These are phyloP conservation scores for Anacardium occidentale DNA, from an alignment of 345 rosid species.

Conservation along the genomic window DNA sequence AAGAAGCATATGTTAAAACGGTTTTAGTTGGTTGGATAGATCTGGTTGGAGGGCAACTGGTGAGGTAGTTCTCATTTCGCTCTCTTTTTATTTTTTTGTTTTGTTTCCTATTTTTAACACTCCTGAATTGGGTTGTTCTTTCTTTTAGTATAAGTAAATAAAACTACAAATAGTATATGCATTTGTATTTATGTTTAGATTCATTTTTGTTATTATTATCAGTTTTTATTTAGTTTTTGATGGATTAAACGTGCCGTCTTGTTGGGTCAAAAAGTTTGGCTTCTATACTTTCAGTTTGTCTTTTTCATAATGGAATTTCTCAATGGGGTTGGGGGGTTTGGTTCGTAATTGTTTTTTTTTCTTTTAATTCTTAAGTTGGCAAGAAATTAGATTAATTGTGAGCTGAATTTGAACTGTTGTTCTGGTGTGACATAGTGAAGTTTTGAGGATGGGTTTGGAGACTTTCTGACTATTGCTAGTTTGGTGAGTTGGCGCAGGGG, in stretches of 20 bases:
- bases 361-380: not conserved
- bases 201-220: not conserved
- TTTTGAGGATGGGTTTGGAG: not conserved
- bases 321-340: too few species aligned
- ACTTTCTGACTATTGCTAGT: not conserved
- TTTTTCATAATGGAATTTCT: too few species aligned
- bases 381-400: not conserved
- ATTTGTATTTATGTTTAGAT: not conserved
- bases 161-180: not conserved
- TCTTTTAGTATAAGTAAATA: too few species aligned
- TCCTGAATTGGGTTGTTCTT: too few species aligned
- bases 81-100: not conserved
- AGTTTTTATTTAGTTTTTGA: not conserved
- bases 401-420: not conserved
- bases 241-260: not conserved
- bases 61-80: conserved; percentile 2
- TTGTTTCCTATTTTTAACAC: too few species aligned
- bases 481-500: not conserved
- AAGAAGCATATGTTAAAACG: not conserved
- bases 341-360: not conserved
- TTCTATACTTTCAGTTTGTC: not conserved
- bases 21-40: conserved; percentile 2
- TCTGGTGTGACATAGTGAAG: not conserved
- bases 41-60: conserved; percentile 11
- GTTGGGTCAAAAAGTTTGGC: too few species aligned